Base-by-base conservation (phyloP, 768 basidiomycete species). In the Asterophora parasitica region DNA sequence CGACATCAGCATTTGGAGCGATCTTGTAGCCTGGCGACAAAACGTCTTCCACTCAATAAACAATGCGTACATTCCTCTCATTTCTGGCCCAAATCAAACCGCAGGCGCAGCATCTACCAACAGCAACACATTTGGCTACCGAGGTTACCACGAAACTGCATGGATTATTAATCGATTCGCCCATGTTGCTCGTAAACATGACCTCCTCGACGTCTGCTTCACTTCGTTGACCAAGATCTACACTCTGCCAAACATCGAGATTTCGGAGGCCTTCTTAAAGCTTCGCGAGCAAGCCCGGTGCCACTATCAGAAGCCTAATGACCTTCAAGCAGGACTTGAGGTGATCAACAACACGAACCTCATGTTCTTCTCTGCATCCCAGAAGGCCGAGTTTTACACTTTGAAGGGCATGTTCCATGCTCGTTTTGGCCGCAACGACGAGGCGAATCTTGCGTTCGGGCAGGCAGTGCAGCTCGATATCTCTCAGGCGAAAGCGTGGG, bases 111-210 rank as follows among this genome's bases (percentile, higher is more conserved):
- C 78, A 13, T 68, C 78, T 17, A 76, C 71, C 31, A 86, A 77
- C 49, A 71, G 83, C 34, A 89, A 83, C 48, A 93, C 91, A 1
- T 88, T 83, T 60, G 95, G 93, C 6, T 98, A 92, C 63, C 81
- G 96, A 42, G 96, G 96, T 7, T 97, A 91, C 65, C 96, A 99
- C 61, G 96, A 99, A 71, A 98, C 93, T 0, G 96, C 96, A 6
- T 99, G 96, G 96, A 98, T 96, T 61, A 97, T 98, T 72, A 99
- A 99, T 64, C 86, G 96, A 12, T 98, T 99, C 61, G 96, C 96
- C 7, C 95, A 99, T 67, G 93, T 97, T 46, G 96, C 96, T 16
- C 79, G 96, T 49, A 95, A 98, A 67, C 96, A 99, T 61, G 89
- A 94, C 52, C 77, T 99, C 6, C 76, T 94, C 37, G 96, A 99